Evolutionary conservation across 345 rosid genomes (phyloP), one percentile per base, ranked within the genome.

Genomic region (Hirschfeldia incana): DNA sequence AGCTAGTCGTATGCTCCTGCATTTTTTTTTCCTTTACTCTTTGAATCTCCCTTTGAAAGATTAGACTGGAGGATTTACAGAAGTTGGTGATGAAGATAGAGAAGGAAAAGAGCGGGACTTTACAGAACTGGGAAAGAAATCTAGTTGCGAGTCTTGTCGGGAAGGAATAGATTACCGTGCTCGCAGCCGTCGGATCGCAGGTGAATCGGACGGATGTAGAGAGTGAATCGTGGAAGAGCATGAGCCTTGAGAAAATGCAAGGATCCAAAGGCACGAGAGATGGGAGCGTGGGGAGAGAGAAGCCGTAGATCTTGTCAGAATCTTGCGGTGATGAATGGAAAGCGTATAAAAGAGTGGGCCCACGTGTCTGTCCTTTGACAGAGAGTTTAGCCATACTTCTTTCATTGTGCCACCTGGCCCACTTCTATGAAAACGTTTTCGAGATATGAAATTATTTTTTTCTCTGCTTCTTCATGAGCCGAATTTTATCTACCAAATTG

Each of bases 1-100:
- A 90, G 61, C 97, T 89, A 2, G 97, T 87, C 6, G 91, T 85
- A 72, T 86, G 97, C 73, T 91, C 98, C 72, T 92, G 93, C 98
- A 94, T 61, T 62, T 60, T 32, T 15, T 44, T 44, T 32, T 16
- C 15, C 53, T 5, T 29, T 5, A n/a, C 49, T 21, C 0, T 2
- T 16, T 74, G 60, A 32, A 28, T 36, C 66, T 73, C 16, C 63
- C 39, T 32, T 63, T 39, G 66, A 42, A 27, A 53, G 8, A 53
- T 10, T 10, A 49, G 55, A 49, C 6, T 49, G 13, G 16, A 27
- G 10, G 60, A 51, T 51, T 51, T 51, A 51, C 58, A 51, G 58
- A 51, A 51, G 57, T 8, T 51, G 57, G 21, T n/a, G 58, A 51
- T 53, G 60, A 53, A 16, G 60, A 53, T 15, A 57, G 67, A 62